Evolutionary conservation across 768 basidiomycete species (phyloP).

Genomic region (Tulasnella sp.): DNA sequence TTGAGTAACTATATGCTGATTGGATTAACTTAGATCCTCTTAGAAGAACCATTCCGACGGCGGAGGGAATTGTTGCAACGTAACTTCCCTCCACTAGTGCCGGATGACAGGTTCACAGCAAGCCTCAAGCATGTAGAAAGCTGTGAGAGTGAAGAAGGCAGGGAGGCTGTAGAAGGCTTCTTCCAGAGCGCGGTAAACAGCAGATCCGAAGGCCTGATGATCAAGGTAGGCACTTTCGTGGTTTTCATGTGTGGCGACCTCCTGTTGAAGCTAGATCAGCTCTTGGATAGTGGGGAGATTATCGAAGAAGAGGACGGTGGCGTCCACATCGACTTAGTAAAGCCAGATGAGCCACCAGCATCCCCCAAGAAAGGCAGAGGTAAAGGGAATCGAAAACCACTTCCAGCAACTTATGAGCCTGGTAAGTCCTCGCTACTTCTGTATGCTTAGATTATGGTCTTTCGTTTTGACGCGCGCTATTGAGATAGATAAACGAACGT

Average conservation of each 20-base stretch:
- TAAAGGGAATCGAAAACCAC: conserved; percentile 39
- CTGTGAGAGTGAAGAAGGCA: conserved; percentile 52
- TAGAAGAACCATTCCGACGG: conserved; percentile 57
- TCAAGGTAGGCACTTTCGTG: conserved; percentile 46
- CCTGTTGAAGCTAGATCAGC: conserved; percentile 31
- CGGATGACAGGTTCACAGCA: conserved; percentile 39
- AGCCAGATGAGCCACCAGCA: background rate
- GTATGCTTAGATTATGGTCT: background rate
- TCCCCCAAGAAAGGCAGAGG: conserved; percentile 28
- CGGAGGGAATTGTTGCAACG: conserved; percentile 55
- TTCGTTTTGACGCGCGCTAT: background rate
- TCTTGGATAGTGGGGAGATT: conserved; percentile 49
- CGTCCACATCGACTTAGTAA: background rate
- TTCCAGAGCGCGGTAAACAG: conserved; percentile 65
- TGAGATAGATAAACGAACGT: conserved; percentile 61
- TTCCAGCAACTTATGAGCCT: conserved; percentile 81
- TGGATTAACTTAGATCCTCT: conserved; percentile 42
- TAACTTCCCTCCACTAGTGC: conserved; percentile 45
- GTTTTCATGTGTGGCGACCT: conserved; percentile 1
- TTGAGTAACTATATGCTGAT: background rate
- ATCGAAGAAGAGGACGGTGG: conserved; percentile 26
- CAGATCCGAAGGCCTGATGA: conserved; percentile 87
- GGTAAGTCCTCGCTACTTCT: conserved; percentile 29
- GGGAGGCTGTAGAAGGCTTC: conserved; percentile 58
- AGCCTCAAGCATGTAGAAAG: conserved; percentile 65